These are phyloP conservation scores for Pittosporum tobira DNA, from an alignment of 129 eudicot species.

Conservation along the genomic window DNA sequence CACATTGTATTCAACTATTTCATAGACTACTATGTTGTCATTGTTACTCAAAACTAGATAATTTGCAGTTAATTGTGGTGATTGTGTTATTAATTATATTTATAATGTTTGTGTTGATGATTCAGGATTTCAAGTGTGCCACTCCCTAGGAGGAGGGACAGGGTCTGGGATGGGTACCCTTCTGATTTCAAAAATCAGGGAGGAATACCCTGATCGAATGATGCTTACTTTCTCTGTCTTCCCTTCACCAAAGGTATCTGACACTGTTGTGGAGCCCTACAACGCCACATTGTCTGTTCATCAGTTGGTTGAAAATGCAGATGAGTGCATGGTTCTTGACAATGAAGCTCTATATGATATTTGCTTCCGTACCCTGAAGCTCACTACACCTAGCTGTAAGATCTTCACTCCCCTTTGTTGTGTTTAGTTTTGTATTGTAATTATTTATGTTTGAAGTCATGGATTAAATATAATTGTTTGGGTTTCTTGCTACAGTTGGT, in stretches of 20 bases:
- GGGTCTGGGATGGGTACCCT: slow-evolving; percentile 44
- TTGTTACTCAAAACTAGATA: not conserved
- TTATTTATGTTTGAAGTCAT: not conserved
- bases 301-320: slow-evolving; percentile 39
- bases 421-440: not conserved
- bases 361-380: slow-evolving; percentile 31
- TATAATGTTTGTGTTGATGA: not conserved
- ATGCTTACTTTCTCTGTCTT: slow-evolving; percentile 34
- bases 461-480: not conserved
- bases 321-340: slow-evolving; percentile 42
- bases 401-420: not conserved
- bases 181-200: slow-evolving; percentile 33
- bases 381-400: slow-evolving; percentile 30
- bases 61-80: not conserved
- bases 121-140: slow-evolving; percentile 39
- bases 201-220: slow-evolving; percentile 32
- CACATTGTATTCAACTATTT: too few relatives aligned
- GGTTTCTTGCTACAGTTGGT: slow-evolving; percentile 32
- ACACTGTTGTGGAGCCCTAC: slow-evolving; percentile 36
- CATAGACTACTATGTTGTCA: too few relatives aligned
- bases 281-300: slow-evolving; percentile 37
- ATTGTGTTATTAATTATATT: too few relatives aligned
- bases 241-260: slow-evolving; percentile 32
- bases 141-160: slow-evolving; percentile 36
- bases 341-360: slow-evolving; percentile 32